These are phyloP conservation scores for Chrysosporium queenslandicum DNA, from an alignment of 2,329 filamentous ascomycete genomes.

Conservation along the genomic window DNA sequence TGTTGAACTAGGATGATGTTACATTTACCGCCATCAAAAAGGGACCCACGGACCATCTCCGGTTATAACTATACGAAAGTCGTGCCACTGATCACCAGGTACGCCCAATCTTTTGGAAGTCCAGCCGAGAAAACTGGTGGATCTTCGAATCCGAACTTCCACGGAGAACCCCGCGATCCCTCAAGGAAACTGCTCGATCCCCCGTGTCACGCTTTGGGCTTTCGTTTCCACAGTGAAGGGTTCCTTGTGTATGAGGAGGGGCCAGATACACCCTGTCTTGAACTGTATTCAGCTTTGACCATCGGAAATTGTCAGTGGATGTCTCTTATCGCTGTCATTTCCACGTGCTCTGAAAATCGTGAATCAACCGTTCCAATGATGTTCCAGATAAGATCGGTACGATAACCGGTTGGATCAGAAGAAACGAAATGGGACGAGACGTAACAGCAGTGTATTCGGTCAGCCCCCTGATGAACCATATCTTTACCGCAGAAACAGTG, in stretches of 20 bases:
- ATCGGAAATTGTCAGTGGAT: background rate
- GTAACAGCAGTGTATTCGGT: too few relatives aligned
- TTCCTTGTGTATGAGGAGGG: background rate
- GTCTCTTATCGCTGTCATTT: background rate
- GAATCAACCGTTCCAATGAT: background rate
- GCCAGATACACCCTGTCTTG: background rate
- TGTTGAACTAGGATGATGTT: background rate
- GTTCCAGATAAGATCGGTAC: background rate
- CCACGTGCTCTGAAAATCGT: background rate
- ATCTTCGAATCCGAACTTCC: constrained; percentile 2
- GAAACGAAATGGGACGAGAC: too few relatives aligned
- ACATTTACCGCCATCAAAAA: constrained; percentile 7
- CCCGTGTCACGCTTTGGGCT: background rate
- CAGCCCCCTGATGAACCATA: too few relatives aligned
- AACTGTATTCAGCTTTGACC: constrained; percentile 12
- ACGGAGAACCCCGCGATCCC: background rate
- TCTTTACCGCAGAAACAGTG: too few relatives aligned
- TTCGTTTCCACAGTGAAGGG: background rate
- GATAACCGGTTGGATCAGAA: background rate
- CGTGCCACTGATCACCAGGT: constrained; percentile 9
- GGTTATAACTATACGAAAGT: background rate
- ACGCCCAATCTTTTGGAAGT: constrained; percentile 8
- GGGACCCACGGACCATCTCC: constrained; percentile 9
- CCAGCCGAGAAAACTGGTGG: constrained; percentile 8
- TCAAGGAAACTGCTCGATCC: background rate